Evolutionary conservation across 2,329 filamentous ascomycete genomes (phyloP), one percentile per base, ranked within the genome.

Genomic region (Trichophaea hybrida): DNA sequence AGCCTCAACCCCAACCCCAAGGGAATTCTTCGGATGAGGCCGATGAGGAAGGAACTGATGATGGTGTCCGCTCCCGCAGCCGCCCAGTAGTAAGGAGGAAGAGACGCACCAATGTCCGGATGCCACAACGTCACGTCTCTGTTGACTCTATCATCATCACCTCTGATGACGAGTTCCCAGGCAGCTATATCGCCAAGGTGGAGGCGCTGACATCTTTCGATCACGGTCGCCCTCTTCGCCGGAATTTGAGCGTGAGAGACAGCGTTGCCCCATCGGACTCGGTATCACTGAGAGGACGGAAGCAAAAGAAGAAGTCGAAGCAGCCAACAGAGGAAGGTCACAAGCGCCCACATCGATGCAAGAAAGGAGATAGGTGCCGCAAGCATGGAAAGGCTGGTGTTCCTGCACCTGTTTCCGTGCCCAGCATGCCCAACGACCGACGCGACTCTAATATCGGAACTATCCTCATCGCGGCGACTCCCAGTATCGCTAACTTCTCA

Each of bases 351-450:
- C 90, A 95, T 73, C 79, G 79, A 59, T 96, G 90, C 74, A 81
- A 82, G 50, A 94, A 94, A 72, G 90, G 90, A 50, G 86, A 93
- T 72, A 83, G 85, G 67, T 95, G 90, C 72, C 77, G 81, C 53
- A 94, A 89, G 71, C 94, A 80, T 43, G 61, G 63, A 8, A 62
- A 59, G 35, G 15, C 52, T 31, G 12, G 37, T 13, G 13, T 17
- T 12, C 38, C 10, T 7, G 33, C 37, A 10, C 56, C 32, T 13
- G 34, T 56, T 12, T 8, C 38, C 53, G 53, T 15, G 4, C 34
- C 15, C 15, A 37, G 10, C 31, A 12, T 5, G 43, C 50, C 33
- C 58, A 51, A n/a, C n/a, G 31, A 15, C 53, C 54, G 4, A 58
- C 59, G 51, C 53, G 54, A 34, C 57, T 54, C 65, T 17, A 69